Conservation (phyloP, 345 rosid species). For the Citrus glauca region DNA sequence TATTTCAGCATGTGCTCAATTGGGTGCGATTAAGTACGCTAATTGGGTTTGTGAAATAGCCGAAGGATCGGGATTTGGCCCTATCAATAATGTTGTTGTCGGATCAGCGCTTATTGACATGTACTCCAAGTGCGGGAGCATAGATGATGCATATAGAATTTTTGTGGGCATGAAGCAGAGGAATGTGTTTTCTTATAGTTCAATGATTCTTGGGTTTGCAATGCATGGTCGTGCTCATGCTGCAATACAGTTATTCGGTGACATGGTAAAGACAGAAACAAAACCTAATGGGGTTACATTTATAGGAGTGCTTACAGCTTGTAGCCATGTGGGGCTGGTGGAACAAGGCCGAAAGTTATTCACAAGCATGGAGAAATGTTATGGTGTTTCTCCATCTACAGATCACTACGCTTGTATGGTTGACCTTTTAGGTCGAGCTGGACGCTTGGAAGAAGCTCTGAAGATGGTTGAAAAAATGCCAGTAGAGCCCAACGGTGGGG, state of each 20-base stretch:
- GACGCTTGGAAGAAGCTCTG: slow-evolving; percentile 63
- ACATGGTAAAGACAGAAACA: slow-evolving; percentile 49
- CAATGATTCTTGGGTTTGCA: slow-evolving; percentile 82
- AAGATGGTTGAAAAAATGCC: slow-evolving; percentile 58
- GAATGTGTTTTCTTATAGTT: slow-evolving; percentile 74
- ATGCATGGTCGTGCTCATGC: slow-evolving; percentile 63
- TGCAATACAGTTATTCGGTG: slow-evolving; percentile 55
- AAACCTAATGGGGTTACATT: slow-evolving; percentile 75
- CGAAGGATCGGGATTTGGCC: slow-evolving; percentile 31
- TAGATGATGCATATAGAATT: slow-evolving; percentile 56
- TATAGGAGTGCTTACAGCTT: slow-evolving; percentile 76
- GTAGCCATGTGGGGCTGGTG: slow-evolving; percentile 60
- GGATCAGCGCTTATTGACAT: slow-evolving; percentile 81
- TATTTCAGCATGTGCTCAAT: slow-evolving; percentile 79
- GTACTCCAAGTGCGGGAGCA: slow-evolving; percentile 79
- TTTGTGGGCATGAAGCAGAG: slow-evolving; percentile 50
- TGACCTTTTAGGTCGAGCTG: slow-evolving; percentile 80
- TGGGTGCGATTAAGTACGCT: slow-evolving; percentile 56
- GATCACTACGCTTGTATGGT: slow-evolving; percentile 80
- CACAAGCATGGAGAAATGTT: slow-evolving; percentile 49
- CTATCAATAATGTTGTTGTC: slow-evolving; percentile 40
- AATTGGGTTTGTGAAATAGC: slow-evolving; percentile 45
- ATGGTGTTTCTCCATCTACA: slow-evolving; percentile 49
- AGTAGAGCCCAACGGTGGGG: slow-evolving; percentile 50
- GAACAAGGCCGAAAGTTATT: slow-evolving; percentile 59